Evolutionary conservation across 2,329 filamentous ascomycete species (phyloP).

Genomic region (Cercospora sp.): DNA sequence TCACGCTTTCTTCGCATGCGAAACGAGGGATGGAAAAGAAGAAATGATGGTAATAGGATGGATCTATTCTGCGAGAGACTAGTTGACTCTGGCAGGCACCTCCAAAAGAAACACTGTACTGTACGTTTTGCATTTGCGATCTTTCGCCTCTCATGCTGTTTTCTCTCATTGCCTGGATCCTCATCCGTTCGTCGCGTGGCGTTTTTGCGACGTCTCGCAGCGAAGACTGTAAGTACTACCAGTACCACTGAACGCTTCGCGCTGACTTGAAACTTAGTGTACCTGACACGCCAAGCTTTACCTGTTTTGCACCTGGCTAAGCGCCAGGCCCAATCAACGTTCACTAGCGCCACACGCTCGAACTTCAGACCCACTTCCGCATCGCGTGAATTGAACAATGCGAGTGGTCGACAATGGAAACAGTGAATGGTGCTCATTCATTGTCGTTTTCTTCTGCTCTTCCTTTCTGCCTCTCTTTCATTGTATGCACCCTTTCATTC

Average conservation of each 20-base stretch:
- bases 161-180: background rate
- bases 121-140: background rate
- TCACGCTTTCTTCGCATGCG: background rate
- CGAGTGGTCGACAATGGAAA: background rate
- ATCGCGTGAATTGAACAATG: background rate
- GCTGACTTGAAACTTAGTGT: slow-evolving; percentile 9
- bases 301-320: background rate
- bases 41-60: slow-evolving; percentile 13
- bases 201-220: background rate
- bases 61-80: slow-evolving; percentile 1
- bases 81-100: background rate
- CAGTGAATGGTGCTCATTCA: background rate
- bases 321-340: slow-evolving; percentile 12
- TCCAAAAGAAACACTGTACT: slow-evolving; percentile 1
- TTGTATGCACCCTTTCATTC: slow-evolving; percentile 7
- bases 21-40: slow-evolving; percentile 6
- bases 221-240: background rate
- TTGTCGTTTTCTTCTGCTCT: background rate
- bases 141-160: background rate
- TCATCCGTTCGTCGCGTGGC: background rate
- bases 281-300: background rate
- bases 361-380: background rate
- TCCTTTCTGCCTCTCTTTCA: background rate
- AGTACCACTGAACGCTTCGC: background rate
- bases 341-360: slow-evolving; percentile 7